phyloP scores from a whole-genome alignment of 2,329 filamentous ascomycete genomes.

The Scedosporium aurantiacum region DNA sequence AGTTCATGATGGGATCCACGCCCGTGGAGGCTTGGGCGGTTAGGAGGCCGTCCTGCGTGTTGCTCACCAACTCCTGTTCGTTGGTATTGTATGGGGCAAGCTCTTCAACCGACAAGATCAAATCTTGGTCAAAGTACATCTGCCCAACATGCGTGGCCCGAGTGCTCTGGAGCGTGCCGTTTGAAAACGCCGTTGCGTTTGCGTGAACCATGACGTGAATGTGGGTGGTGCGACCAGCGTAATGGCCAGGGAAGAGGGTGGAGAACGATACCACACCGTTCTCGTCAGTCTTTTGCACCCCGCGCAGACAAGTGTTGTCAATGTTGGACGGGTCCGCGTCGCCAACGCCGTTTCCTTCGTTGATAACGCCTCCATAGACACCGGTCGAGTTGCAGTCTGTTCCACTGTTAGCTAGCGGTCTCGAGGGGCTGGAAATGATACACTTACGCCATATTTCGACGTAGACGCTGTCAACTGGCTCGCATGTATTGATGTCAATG shows the following conservation, averaged over 20 bases:
- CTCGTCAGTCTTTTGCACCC: constrained; percentile 25
- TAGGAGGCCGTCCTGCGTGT: constrained; percentile 39
- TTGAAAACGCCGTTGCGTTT: constrained; percentile 26
- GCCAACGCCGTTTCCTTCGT: constrained; percentile 22
- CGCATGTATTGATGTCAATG: constrained; percentile 29
- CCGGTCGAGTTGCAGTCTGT: constrained; percentile 30
- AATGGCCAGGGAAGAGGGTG: constrained; percentile 32
- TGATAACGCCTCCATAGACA: constrained; percentile 29
- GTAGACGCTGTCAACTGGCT: constrained; percentile 25
- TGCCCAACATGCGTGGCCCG: constrained; percentile 49
- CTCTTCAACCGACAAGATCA: constrained; percentile 37
- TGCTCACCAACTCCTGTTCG: constrained; percentile 32
- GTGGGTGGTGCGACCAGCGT: constrained; percentile 27
- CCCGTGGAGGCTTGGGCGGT: constrained; percentile 29
- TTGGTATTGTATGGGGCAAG: constrained; percentile 33
- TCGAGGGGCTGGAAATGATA: not conserved
- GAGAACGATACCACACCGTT: constrained; percentile 30
- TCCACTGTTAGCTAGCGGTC: no score
- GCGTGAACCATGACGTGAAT: constrained; percentile 26
- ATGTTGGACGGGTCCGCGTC: constrained; percentile 16
- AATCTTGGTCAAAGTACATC: constrained; percentile 47
- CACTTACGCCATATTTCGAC: constrained; percentile 28
- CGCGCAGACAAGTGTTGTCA: constrained; percentile 26
- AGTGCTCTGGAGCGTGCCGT: constrained; percentile 39
- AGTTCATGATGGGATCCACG: constrained; percentile 48